Conservation (phyloP, 2,329 filamentous ascomycete genomes). For the Colletotrichum liriopes region DNA sequence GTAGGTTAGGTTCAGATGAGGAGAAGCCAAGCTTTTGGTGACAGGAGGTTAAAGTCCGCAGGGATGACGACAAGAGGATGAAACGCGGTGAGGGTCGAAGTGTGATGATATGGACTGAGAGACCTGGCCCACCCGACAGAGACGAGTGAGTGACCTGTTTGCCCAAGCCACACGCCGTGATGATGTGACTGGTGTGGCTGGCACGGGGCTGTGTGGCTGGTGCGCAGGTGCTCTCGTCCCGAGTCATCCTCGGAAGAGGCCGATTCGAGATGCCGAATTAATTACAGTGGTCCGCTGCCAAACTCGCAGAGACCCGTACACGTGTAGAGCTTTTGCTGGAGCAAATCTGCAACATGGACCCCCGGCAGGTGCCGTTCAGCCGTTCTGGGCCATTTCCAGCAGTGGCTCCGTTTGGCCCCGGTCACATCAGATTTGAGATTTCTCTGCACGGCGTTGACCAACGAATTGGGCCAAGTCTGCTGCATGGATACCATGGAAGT, state of each 20-base stretch:
- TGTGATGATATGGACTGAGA: neutral
- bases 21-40: conserved; percentile 40
- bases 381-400: conserved; percentile 7
- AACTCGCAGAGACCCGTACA: conserved; percentile 6
- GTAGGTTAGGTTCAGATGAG: conserved; percentile 29
- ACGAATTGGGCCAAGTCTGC: neutral
- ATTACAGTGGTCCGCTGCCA: neutral
- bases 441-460: neutral
- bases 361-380: conserved; percentile 11
- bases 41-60: conserved; percentile 39
- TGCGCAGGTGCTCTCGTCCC: neutral
- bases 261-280: conserved; percentile 12
- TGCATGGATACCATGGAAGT: conserved; percentile 13
- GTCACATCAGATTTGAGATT: neutral
- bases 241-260: conserved; percentile 10
- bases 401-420: neutral
- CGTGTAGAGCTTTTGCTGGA: neutral
- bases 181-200: neutral
- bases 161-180: neutral
- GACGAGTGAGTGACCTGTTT: neutral
- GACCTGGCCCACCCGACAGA: neutral
- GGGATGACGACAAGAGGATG: conserved; percentile 13
- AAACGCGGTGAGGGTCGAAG: conserved; percentile 20
- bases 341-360: conserved; percentile 4
- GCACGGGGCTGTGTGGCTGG: neutral